These are phyloP conservation scores for Boletus rubroflammeus DNA, from an alignment of 768 basidiomycete species.

Conservation along the genomic window DNA sequence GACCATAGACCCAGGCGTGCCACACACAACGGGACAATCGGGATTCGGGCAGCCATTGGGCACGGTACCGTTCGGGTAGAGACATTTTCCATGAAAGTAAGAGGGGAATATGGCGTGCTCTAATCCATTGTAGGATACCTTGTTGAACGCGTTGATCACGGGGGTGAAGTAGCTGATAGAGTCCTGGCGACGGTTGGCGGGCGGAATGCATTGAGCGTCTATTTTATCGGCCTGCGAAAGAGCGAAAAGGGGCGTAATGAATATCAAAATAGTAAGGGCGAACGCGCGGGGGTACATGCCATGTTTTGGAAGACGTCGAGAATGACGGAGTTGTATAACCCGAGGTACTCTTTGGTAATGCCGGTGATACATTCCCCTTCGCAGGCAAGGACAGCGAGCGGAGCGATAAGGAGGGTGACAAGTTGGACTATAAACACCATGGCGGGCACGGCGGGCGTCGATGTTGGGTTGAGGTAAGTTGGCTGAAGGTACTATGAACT, in stretches of 20 bases:
- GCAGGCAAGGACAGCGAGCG: slow-evolving; percentile 49
- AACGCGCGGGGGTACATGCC: slow-evolving; percentile 34
- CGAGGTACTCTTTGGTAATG: slow-evolving; percentile 54
- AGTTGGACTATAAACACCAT: slow-evolving; percentile 24
- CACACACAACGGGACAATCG: slow-evolving; percentile 74
- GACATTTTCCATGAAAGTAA: slow-evolving; percentile 79
- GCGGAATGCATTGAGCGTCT: slow-evolving; percentile 31
- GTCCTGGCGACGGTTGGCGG: slow-evolving; percentile 18
- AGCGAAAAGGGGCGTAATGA: slow-evolving; percentile 1
- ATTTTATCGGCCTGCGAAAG: slow-evolving; percentile 40
- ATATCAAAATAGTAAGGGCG: neutral
- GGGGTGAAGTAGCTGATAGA: slow-evolving; percentile 43
- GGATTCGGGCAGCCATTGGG: slow-evolving; percentile 76
- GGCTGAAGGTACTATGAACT: neutral
- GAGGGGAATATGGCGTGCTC: slow-evolving; percentile 59
- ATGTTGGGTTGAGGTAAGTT: neutral
- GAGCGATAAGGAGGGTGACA: slow-evolving; percentile 27
- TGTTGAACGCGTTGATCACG: slow-evolving; percentile 44
- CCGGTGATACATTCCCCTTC: slow-evolving; percentile 66
- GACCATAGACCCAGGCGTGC: slow-evolving; percentile 76
- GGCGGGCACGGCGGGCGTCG: slow-evolving; percentile 8
- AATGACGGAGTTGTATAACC: slow-evolving; percentile 48
- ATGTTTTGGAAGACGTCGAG: slow-evolving; percentile 36
- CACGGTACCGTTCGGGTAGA: slow-evolving; percentile 46
- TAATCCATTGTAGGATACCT: slow-evolving; percentile 41